Evolutionary conservation across 1,139 yeast genomes (phyloP).

Genomic region (Meyerozyma guilliermondii): DNA sequence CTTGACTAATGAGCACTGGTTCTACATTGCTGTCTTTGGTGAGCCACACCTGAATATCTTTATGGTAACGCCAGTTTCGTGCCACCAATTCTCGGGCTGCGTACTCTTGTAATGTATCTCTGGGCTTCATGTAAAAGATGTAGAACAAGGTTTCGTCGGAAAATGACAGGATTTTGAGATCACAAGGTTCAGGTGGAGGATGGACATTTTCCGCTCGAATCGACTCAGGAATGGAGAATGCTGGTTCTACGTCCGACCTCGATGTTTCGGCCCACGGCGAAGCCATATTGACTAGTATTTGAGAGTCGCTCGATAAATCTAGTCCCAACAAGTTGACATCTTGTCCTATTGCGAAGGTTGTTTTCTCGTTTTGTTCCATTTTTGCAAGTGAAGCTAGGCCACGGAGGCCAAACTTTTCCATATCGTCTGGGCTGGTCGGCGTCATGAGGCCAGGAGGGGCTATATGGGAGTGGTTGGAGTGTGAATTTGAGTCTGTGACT

Average conservation of each 20-base stretch:
- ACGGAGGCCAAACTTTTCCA: conserved; percentile 67
- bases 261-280: conserved; percentile 96
- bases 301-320: conserved; percentile 45
- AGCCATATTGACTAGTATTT: conserved; percentile 67
- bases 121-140: conserved; percentile 89
- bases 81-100: conserved; percentile 87
- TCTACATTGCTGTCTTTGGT: conserved; percentile 91
- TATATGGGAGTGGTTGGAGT: background rate
- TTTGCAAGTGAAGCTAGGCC: conserved; percentile 67
- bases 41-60: conserved; percentile 92
- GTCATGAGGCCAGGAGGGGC: background rate
- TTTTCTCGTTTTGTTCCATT: conserved; percentile 63
- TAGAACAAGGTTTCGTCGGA: conserved; percentile 92
- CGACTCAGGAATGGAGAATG: conserved; percentile 54
- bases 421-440: conserved; percentile 14
- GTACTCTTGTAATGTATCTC: conserved; percentile 88
- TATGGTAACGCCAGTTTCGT: conserved; percentile 96
- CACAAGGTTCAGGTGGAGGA: conserved; percentile 37
- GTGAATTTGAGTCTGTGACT: too few relatives aligned
- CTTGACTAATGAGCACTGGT: conserved; percentile 78
- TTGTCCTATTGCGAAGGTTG: conserved; percentile 76
- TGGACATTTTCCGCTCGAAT: conserved; percentile 43
- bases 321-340: conserved; percentile 75
- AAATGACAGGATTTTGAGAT: conserved; percentile 67
- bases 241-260: conserved; percentile 87